phyloP scores from a whole-genome alignment of 345 rosid genomes.

The Boechera stricta region DNA sequence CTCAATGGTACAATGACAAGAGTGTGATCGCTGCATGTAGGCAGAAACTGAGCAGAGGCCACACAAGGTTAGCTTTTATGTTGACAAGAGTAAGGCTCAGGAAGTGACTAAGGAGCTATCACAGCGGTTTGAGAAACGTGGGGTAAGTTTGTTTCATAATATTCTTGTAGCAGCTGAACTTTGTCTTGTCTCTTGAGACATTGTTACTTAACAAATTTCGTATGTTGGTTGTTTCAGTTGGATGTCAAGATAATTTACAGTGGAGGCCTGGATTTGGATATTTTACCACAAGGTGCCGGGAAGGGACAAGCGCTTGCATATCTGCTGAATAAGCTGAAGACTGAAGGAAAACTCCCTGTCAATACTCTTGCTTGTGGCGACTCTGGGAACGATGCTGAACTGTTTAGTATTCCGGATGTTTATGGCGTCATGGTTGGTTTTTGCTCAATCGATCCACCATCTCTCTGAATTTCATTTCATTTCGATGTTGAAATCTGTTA shows the following conservation, averaged over 20 bases:
- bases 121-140: conserved; percentile 59
- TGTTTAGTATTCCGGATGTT: conserved; percentile 88
- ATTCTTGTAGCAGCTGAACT: not conserved
- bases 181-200: not conserved
- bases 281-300: conserved; percentile 95
- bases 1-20: conserved; percentile 6
- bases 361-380: conserved; percentile 97
- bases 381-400: conserved; percentile 98
- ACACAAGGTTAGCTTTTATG: conserved; percentile 90
- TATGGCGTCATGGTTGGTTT: conserved; percentile 89
- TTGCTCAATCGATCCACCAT: not conserved
- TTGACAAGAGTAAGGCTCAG: conserved; percentile 83
- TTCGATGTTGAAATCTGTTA: not conserved
- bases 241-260: conserved; percentile 93
- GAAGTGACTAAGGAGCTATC: conserved; percentile 65
- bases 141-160: conserved; percentile 55
- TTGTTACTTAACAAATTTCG: not conserved
- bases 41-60: conserved; percentile 90
- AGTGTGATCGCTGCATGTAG: conserved; percentile 49
- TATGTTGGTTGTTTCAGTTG: conserved; percentile 55
- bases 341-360: conserved; percentile 71
- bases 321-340: conserved; percentile 72
- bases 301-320: conserved; percentile 98
- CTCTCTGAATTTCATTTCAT: not conserved
- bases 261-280: conserved; percentile 95